Conservation (phyloP, 345 rosid species). For the Dipteronia dyeriana region DNA sequence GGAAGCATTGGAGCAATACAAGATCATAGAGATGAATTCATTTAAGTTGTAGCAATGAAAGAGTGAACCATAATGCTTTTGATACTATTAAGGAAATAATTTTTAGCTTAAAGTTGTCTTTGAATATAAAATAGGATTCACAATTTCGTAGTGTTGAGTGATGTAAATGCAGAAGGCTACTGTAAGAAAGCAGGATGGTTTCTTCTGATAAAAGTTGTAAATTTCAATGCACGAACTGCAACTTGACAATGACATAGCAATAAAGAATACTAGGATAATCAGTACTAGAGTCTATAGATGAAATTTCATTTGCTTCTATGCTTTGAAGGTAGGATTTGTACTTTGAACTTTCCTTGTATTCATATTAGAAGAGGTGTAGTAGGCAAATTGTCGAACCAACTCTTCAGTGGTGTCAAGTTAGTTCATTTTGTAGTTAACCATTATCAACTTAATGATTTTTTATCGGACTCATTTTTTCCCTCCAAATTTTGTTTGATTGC, state of each 20-base stretch:
- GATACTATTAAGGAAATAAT: neutral
- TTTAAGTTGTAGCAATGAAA: neutral
- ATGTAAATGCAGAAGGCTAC: neutral
- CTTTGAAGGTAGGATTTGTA: neutral
- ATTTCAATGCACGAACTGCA: neutral
- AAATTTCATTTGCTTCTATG: neutral
- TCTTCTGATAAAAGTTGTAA: neutral
- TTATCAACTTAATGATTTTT: neutral
- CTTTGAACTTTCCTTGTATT: neutral
- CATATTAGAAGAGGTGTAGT: neutral
- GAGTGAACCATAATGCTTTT: neutral
- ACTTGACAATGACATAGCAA: neutral
- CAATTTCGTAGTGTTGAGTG: neutral
- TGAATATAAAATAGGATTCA: neutral
- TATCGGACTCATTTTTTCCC: conserved; percentile 13
- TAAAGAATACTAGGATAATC: neutral
- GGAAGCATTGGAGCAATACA: too few relatives aligned
- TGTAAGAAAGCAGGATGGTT: neutral
- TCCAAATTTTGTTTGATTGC: conserved; percentile 34
- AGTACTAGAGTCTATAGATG: neutral
- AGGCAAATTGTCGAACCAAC: neutral
- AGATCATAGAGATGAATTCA: neutral
- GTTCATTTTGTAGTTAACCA: neutral
- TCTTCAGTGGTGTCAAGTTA: neutral
- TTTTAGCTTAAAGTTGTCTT: neutral